Conservation (phyloP, 345 rosid species). For the Sisymbrium irio region DNA sequence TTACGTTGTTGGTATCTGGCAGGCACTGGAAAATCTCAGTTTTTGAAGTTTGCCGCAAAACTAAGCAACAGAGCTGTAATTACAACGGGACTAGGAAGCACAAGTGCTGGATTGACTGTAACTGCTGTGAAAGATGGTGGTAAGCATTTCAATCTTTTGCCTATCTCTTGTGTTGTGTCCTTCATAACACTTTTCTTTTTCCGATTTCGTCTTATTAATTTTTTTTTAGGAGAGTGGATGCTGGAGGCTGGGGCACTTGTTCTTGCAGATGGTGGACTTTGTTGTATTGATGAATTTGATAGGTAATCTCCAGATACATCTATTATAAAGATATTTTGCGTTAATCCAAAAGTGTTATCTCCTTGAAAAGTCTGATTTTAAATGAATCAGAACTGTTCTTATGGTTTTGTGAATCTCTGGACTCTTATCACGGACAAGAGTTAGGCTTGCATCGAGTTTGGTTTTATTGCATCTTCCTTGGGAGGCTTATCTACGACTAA, state of each 20-base stretch:
- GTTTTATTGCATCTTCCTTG: neutral
- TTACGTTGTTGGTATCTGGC: constrained; percentile 22
- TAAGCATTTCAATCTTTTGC: constrained; percentile 27
- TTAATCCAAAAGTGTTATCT: too few species aligned
- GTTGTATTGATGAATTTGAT: constrained; percentile 98
- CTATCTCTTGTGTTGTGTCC: constrained; percentile 4
- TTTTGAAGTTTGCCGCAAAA: constrained; percentile 94
- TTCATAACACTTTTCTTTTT: neutral
- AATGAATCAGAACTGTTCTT: too few species aligned
- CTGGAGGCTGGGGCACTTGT: constrained; percentile 99
- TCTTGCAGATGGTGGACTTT: constrained; percentile 96
- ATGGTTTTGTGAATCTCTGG: neutral
- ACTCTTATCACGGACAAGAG: neutral
- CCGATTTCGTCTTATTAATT: neutral
- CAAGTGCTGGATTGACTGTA: constrained; percentile 96
- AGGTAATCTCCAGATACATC: constrained; percentile 43
- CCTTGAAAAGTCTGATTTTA: too few species aligned
- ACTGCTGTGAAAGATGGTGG: constrained; percentile 99
- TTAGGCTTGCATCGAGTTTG: neutral
- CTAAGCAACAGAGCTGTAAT: constrained; percentile 89
- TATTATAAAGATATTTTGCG: neutral
- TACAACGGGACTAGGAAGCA: constrained; percentile 95
- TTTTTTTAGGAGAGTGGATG: constrained; percentile 84
- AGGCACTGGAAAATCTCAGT: constrained; percentile 98
- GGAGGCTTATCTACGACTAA: neutral